Base-by-base conservation (phyloP, 306 rosid species). In the Rosa lucieae region DNA sequence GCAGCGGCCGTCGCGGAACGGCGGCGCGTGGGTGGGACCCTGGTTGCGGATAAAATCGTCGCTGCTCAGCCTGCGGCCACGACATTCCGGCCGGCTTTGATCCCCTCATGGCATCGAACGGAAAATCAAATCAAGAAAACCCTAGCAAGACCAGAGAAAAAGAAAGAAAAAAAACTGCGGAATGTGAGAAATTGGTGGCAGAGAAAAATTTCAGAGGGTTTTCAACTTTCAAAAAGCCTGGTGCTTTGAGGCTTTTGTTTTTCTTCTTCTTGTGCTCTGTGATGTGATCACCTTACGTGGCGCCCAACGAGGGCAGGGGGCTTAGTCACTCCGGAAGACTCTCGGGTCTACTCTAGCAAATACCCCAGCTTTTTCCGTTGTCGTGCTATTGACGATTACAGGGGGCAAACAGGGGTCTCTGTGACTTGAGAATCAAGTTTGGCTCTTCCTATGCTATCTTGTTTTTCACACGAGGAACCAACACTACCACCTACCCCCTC, bases 71-170 rank as follows among this genome's bases (percentile, higher is more conserved):
- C 10, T 55, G 35, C 2, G 8, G 70, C 70, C 67, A 86, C 77
- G 61, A 14, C 66, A 6, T 10, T 44, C 74, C 74, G 43, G 73
- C 68, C 48, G 46, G 82, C 13, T 69, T 2, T 23, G 79, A 15
- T 51, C 71, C 76, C 73, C 63, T 86, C 97, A 89, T 92, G 78
- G 78, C 86, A 83, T 79, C 6, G 82, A 67, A 8, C 68, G 55
- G 67, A 37, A 12, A 21, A 26, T 21, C 47, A 12, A 21, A 26
- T 21, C 47, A 5, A 55, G 2, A 58, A 84, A 85, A 78, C 89
- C 88, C 86, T 80, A 83, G 66, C 39, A 29, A 29, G 32, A 29
- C 39, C 29, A 26, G 29, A 26, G 29, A 26, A 6, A 44, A 61
- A 52, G 37, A 18, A 66, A 17, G 17, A 17, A 6, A 17, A 21